These are phyloP conservation scores for Metschnikowia similis DNA, from an alignment of 805 yeast genomes.

Conservation along the genomic window DNA sequence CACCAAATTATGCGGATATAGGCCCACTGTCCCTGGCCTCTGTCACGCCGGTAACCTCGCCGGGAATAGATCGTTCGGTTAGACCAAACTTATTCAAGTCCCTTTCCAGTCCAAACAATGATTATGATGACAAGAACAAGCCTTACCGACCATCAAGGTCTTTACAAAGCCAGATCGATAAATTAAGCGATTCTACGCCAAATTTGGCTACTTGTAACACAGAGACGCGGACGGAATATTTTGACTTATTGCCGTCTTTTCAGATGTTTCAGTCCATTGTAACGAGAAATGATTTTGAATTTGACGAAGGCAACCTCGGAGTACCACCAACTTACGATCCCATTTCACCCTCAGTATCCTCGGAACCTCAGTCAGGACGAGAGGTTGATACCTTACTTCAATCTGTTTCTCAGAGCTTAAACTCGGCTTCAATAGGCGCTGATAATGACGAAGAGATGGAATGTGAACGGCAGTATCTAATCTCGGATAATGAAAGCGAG, in stretches of 20 bases:
- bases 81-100: background rate
- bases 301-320: slow-evolving; percentile 29
- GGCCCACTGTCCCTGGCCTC: slow-evolving; percentile 9
- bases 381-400: slow-evolving; percentile 8
- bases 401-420: slow-evolving; percentile 8
- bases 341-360: slow-evolving; percentile 11
- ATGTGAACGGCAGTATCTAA: slow-evolving; percentile 15
- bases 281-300: slow-evolving; percentile 39
- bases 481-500: slow-evolving; percentile 15
- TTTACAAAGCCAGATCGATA: slow-evolving; percentile 34
- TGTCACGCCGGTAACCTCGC: slow-evolving; percentile 9
- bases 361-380: background rate
- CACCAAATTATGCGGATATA: slow-evolving; percentile 23
- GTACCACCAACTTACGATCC: slow-evolving; percentile 39
- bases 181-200: slow-evolving; percentile 11
- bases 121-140: slow-evolving; percentile 7
- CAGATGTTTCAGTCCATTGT: slow-evolving; percentile 58
- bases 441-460: slow-evolving; percentile 12
- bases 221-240: slow-evolving; percentile 21
- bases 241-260: slow-evolving; percentile 64
- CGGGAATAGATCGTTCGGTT: background rate
- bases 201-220: slow-evolving; percentile 10
- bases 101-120: background rate
- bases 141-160: slow-evolving; percentile 35
- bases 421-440: slow-evolving; percentile 1